Conservation (phyloP, 495 filamentous ascomycete genomes). For the Penicillium silybi region DNA sequence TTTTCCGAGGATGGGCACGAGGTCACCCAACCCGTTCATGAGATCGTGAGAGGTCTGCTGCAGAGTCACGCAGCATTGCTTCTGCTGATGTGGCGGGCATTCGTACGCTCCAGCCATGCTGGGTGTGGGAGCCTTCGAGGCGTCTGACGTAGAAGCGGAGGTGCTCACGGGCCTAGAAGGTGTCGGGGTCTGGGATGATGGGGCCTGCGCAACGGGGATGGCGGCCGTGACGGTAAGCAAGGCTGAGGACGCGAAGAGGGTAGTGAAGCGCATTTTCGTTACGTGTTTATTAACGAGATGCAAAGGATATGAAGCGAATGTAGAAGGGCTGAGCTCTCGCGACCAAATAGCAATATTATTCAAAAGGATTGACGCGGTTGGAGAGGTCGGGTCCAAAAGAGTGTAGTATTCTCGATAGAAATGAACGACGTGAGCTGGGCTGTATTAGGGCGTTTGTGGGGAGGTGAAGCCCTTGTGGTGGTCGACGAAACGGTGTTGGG, state of each 20-base stretch:
- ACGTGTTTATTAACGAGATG: background rate
- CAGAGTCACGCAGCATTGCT: constrained; percentile 32
- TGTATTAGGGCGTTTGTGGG: constrained; percentile 7
- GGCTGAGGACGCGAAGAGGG: constrained; percentile 8
- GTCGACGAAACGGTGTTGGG: constrained; percentile 8
- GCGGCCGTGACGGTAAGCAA: constrained; percentile 10
- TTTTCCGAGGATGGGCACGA: constrained; percentile 24
- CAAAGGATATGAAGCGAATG: background rate
- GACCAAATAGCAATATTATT: background rate
- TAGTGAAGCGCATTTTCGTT: constrained; percentile 12
- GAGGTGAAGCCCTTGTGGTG: background rate
- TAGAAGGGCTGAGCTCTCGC: background rate
- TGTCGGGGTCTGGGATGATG: constrained; percentile 2
- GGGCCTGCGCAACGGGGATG: constrained; percentile 5
- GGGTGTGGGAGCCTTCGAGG: background rate
- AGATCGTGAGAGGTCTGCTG: constrained; percentile 15
- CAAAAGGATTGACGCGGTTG: background rate
- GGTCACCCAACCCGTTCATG: constrained; percentile 13
- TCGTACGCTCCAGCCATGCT: constrained; percentile 13
- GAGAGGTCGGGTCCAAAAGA: constrained; percentile 6
- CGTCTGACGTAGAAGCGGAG: background rate
- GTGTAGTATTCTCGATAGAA: constrained; percentile 5
- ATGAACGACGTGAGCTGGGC: constrained; percentile 23
- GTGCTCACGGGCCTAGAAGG: background rate
- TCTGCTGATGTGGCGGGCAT: constrained; percentile 20